A percentile compares a stretch with the other conserved stretches of the same genome.
These are phyloP conservation scores for Lentinula boryana DNA, from an alignment of 768 basidiomycete genomes.

Conservation along the genomic window DNA sequence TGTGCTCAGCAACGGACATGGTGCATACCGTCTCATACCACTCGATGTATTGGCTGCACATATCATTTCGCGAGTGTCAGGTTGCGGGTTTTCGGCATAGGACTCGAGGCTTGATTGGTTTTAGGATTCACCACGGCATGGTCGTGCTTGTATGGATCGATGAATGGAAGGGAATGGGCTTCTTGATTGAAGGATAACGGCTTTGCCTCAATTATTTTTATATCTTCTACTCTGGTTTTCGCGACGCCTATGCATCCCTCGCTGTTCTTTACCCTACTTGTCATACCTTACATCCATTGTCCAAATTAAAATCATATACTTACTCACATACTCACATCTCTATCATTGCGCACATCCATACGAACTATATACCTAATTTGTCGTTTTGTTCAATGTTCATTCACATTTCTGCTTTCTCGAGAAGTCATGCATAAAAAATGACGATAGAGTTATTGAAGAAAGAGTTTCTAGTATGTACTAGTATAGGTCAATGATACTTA, in stretches of 20 bases:
- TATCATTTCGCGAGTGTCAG: background rate
- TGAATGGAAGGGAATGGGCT: background rate
- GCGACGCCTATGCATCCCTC: background rate
- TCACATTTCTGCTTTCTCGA: background rate
- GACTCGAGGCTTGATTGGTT: too few relatives aligned
- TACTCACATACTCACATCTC: background rate
- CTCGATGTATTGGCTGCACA: background rate
- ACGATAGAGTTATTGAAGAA: too few relatives aligned
- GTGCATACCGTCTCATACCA: background rate
- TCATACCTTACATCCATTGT: background rate
- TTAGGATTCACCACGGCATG: background rate
- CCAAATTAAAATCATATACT: background rate
- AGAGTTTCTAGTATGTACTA: too few relatives aligned
- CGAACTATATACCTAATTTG: background rate
- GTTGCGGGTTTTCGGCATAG: too few relatives aligned
- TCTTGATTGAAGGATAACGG: background rate
- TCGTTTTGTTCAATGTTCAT: background rate
- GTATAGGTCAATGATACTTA: too few relatives aligned
- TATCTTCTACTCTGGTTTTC: background rate
- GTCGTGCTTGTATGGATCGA: background rate
- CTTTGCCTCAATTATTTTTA: background rate
- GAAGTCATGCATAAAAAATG: too few relatives aligned
- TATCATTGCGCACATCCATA: background rate
- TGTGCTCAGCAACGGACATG: background rate
- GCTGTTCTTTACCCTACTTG: background rate